Evolutionary conservation across 2,329 filamentous ascomycete genomes (phyloP).

Genomic region (Aureobasidium sp.): DNA sequence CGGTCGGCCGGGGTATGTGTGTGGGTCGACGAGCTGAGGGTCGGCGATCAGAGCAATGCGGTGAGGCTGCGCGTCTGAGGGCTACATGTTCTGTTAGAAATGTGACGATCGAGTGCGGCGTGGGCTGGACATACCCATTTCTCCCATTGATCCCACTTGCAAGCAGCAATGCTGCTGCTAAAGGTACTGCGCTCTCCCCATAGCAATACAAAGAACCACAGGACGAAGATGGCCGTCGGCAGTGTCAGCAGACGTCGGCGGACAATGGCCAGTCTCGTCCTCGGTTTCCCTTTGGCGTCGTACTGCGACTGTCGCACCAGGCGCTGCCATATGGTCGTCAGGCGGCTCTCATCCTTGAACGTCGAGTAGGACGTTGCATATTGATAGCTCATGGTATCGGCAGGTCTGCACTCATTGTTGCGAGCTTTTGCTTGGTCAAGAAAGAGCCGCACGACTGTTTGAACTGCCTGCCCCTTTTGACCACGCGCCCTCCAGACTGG

Average conservation of each 20-base stretch:
- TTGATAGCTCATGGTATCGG: conserved; percentile 16
- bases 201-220: conserved; percentile 73
- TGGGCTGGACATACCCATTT: conserved; percentile 60
- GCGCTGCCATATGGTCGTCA: conserved; percentile 10
- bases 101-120: neutral
- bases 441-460: neutral
- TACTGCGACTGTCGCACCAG: conserved; percentile 8
- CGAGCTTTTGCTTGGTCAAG: neutral
- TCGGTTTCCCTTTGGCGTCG: conserved; percentile 12
- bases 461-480: conserved; percentile 13
- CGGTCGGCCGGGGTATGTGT: conserved; percentile 83
- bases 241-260: conserved; percentile 8
- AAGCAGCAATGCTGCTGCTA: conserved; percentile 60
- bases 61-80: conserved; percentile 69
- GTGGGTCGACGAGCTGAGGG: conserved; percentile 85
- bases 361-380: conserved; percentile 15
- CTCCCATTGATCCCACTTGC: conserved; percentile 85
- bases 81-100: conserved; percentile 48
- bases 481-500: neutral
- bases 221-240: conserved; percentile 44
- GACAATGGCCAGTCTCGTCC: neutral
- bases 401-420: conserved; percentile 6
- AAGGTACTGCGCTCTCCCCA: conserved; percentile 84
- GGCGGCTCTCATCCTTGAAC: neutral
- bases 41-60: conserved; percentile 80